phyloP scores from a whole-genome alignment of 2,329 filamentous ascomycete species.

The Beauveria asiatica region DNA sequence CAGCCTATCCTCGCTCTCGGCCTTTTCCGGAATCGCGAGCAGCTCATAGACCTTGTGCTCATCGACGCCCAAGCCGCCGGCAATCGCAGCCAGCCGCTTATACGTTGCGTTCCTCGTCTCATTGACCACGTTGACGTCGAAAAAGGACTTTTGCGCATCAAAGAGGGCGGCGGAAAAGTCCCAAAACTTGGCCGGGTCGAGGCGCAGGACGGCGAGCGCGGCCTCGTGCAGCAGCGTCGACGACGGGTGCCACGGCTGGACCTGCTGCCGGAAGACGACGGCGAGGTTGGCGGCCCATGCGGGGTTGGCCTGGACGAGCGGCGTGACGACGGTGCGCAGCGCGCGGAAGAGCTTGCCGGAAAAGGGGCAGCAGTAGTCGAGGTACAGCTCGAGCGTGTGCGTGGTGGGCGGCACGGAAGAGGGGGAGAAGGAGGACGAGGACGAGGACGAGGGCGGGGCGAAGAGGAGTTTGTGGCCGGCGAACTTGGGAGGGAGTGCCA shows the following conservation, averaged over 20 bases:
- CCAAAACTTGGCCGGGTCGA: slow-evolving; percentile 69
- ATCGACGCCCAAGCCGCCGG: slow-evolving; percentile 57
- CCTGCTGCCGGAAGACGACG: slow-evolving; percentile 81
- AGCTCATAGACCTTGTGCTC: slow-evolving; percentile 61
- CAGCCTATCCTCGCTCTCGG: slow-evolving; percentile 55
- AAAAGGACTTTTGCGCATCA: slow-evolving; percentile 63
- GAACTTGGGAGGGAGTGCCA: slow-evolving; percentile 73
- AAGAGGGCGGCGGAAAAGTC: slow-evolving; percentile 63
- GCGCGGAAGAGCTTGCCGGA: slow-evolving; percentile 67
- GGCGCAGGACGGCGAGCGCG: slow-evolving; percentile 66
- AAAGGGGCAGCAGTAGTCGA: slow-evolving; percentile 85
- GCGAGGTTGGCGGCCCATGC: slow-evolving; percentile 48
- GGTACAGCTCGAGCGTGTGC: slow-evolving; percentile 58
- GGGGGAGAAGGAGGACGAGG: slow-evolving; percentile 24
- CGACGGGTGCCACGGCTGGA: slow-evolving; percentile 92
- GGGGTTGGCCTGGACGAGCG: slow-evolving; percentile 55
- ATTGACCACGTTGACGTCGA: slow-evolving; percentile 75
- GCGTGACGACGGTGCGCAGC: slow-evolving; percentile 57
- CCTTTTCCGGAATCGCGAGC: slow-evolving; percentile 60
- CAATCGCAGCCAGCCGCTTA: slow-evolving; percentile 66
- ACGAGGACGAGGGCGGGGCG: slow-evolving; percentile 25
- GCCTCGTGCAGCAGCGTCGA: slow-evolving; percentile 77
- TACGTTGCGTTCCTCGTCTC: slow-evolving; percentile 84
- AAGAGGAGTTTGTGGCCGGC: slow-evolving; percentile 59
- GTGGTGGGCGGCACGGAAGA: slow-evolving; percentile 32